Evolutionary conservation across 495 filamentous ascomycete species (phyloP), one percentile per base, ranked within the genome.

Genomic region (Xylaria palmicola): DNA sequence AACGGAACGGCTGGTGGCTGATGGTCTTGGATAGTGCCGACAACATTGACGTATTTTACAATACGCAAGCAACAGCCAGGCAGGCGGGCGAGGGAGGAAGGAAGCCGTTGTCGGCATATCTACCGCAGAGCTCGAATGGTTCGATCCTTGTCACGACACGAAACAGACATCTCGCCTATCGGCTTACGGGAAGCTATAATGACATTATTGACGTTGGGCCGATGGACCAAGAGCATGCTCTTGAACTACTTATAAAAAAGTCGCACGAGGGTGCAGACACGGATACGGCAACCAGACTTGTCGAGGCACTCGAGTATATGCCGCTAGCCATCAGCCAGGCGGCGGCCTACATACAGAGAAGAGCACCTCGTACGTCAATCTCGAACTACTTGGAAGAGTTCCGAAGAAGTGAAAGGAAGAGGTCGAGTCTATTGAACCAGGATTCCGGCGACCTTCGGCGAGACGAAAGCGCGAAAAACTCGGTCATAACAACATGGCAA

Each of bases 321-420:
- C 79, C 82, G 17, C 75, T 84, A 10, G 79, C 80, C 4, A 82
- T 83, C 34, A 69, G 68, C 12, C 79, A 84, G 64, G 79, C 79
- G 4, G 78, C 78, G 6, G 73, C 70, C 3, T 83, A 78, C 62
- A 82, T 84, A 51, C 62, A 66, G 26, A 41, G 29, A 47, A 59
- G 64, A 27, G 56, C 50, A 32, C 69, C 68, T 7, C 62, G 62
- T 40, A 62, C 29, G 45, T 71, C 71, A 30, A 47, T 60, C 6
- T 36, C 59, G 58, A 73, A 71, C 49, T 82, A 83, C 59, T 61
- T 81, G 0, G 37, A 71, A 41, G 54, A 70, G 12, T 79, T 80
- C 51, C 63, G 56, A 15, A 66, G 64, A 27, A 74, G 65, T 37
- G 74, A 77, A 37, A 19, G 39, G 12, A 73, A 67, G 13, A 70